Evolutionary conservation across 345 rosid genomes (phyloP).

Genomic region (Barbarea vulgaris): DNA sequence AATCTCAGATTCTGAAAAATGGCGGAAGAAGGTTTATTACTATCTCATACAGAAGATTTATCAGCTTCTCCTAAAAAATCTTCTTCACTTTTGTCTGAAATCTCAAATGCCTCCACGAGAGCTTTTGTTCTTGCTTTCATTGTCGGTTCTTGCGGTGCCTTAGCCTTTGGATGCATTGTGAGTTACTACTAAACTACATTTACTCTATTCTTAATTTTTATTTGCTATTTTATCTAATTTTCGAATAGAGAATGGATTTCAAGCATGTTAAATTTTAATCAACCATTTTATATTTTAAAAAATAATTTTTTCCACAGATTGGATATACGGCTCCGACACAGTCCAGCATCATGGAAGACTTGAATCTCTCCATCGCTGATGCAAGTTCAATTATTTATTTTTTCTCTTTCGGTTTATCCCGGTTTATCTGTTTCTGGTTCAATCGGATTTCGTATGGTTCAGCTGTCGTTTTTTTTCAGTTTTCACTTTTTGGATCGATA

Average conservation of each 20-base stretch:
- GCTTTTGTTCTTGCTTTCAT: conserved; percentile 40
- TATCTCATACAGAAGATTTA: neutral
- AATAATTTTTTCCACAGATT: neutral
- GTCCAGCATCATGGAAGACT: conserved; percentile 39
- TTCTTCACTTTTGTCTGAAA: conserved; percentile 27
- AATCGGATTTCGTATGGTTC: neutral
- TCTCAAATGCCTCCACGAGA: conserved; percentile 34
- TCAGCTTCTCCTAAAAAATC: neutral
- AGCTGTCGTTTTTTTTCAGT: conserved; percentile 29
- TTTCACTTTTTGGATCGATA: conserved; percentile 59
- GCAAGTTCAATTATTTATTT: conserved; percentile 13
- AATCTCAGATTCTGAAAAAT: conserved; percentile 20
- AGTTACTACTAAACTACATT: neutral
- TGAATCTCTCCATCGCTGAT: conserved; percentile 41
- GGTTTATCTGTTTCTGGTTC: neutral
- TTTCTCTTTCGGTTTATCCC: neutral
- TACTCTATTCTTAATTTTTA: neutral
- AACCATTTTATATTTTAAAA: neutral
- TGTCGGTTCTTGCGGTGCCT: conserved; percentile 34
- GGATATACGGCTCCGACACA: conserved; percentile 45
- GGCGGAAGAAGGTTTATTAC: conserved; percentile 26
- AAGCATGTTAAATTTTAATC: neutral
- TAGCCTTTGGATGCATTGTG: conserved; percentile 39
- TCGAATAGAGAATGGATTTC: neutral
- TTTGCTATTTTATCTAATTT: too few species aligned